Evolutionary conservation across 148 eudicot species (phyloP).

Genomic region (Bassia scoparia): DNA sequence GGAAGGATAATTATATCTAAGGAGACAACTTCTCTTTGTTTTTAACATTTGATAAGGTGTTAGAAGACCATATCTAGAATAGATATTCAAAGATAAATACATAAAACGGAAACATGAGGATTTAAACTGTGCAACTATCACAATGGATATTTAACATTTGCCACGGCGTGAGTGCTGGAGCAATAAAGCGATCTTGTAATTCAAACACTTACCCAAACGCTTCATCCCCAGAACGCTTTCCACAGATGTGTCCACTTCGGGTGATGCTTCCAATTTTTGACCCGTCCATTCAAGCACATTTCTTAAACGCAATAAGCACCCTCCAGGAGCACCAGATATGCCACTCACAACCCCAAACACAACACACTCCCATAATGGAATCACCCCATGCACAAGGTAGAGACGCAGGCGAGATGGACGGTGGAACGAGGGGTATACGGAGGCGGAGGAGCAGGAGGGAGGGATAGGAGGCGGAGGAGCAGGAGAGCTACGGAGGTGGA

Average conservation of each 20-base stretch:
- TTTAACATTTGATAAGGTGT: background rate
- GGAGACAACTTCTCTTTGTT: background rate
- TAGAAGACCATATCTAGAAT: background rate
- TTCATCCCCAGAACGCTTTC: slow-evolving; percentile 20
- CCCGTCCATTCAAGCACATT: slow-evolving; percentile 30
- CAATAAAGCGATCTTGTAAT: slow-evolving; percentile 32
- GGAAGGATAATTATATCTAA: background rate
- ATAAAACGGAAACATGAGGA: background rate
- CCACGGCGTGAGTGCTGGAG: slow-evolving; percentile 57
- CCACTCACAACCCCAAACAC: slow-evolving; percentile 9
- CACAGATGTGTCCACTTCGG: slow-evolving; percentile 36
- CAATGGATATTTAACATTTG: slow-evolving; percentile 18
- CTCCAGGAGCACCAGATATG: slow-evolving; percentile 28
- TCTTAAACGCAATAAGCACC: slow-evolving; percentile 13
- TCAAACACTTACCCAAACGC: slow-evolving; percentile 20
- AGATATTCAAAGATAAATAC: background rate
- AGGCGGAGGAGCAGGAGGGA: background rate
- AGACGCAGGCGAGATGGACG: slow-evolving; percentile 6
- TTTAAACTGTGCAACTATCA: slow-evolving; percentile 6
- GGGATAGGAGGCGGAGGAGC: background rate
- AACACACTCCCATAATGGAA: slow-evolving; percentile 26
- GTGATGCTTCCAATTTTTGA: slow-evolving; percentile 26
- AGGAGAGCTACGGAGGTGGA: background rate
- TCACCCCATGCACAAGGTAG: slow-evolving; percentile 34
- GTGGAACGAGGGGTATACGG: background rate